phyloP scores from a whole-genome alignment of 73 alveolate genomes.

The Paramecium sonneborni region DNA sequence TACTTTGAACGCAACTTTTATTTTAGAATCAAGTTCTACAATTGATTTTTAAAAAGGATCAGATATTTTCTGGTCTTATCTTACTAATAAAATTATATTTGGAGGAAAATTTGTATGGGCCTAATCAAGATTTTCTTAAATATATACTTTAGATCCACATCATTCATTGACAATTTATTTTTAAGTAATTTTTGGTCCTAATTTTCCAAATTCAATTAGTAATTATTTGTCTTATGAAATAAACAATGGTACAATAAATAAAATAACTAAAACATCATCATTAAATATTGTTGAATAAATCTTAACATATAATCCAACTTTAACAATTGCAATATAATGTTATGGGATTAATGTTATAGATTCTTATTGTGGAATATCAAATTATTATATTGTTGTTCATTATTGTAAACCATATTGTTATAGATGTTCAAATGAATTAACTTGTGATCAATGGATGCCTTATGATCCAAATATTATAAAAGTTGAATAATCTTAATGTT shows the following conservation, averaged over 20 bases:
- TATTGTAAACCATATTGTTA: conserved; percentile 11
- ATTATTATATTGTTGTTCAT: not conserved
- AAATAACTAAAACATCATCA: not conserved
- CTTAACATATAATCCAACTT: not conserved
- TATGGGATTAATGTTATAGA: not conserved
- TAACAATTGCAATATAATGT: not conserved
- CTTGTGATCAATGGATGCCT: not conserved
- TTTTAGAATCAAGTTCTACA: not conserved
- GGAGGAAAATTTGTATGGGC: conserved; percentile 15
- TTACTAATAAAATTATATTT: not conserved
- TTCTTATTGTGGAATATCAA: not conserved
- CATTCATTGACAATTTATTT: not conserved
- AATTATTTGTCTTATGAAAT: not conserved
- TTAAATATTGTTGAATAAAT: not conserved
- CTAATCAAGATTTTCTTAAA: not conserved
- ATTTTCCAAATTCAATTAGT: not conserved
- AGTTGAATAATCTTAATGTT: not conserved
- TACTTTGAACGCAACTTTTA: not conserved
- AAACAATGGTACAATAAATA: not conserved
- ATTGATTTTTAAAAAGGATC: not conserved
- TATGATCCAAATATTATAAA: not conserved
- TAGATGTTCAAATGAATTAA: not conserved
- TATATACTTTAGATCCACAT: not conserved
- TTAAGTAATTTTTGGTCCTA: not conserved
- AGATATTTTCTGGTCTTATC: not conserved